Conservation (phyloP, 176 grass and related monocot genomes). For the Bolboschoenus planiculmis region DNA sequence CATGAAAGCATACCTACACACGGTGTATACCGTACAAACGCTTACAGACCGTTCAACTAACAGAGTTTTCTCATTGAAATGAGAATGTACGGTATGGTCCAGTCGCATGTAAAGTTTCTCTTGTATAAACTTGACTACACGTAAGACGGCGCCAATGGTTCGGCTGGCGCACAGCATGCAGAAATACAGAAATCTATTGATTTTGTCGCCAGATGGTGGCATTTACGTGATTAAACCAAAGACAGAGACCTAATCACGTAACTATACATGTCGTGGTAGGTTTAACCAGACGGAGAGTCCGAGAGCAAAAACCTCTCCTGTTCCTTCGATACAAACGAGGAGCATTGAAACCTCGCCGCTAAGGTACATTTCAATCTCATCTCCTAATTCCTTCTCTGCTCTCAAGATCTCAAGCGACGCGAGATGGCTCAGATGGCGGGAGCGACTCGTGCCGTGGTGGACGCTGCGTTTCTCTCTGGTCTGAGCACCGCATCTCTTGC, state of each 20-base stretch:
- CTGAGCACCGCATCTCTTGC: conserved; percentile 26
- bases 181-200: neutral
- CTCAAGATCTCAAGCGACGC: neutral
- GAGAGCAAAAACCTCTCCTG: too few species aligned
- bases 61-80: too few species aligned
- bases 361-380: neutral
- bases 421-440: conserved; percentile 67
- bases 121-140: neutral
- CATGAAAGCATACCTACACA: neutral
- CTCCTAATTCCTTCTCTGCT: neutral
- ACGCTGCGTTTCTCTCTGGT: conserved; percentile 6
- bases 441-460: conserved; percentile 23
- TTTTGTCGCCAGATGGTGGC: neutral
- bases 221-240: neutral
- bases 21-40: neutral
- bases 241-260: neutral
- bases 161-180: neutral
- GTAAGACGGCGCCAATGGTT: neutral
- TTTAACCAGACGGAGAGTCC: conserved; percentile 3
- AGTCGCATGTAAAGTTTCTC: neutral
- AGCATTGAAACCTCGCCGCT: neutral
- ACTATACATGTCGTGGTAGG: neutral
- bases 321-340: too few species aligned
- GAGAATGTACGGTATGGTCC: neutral
- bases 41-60: neutral